Evolutionary conservation across 495 filamentous ascomycete genomes (phyloP).

Genomic region (Xylaria grammica): DNA sequence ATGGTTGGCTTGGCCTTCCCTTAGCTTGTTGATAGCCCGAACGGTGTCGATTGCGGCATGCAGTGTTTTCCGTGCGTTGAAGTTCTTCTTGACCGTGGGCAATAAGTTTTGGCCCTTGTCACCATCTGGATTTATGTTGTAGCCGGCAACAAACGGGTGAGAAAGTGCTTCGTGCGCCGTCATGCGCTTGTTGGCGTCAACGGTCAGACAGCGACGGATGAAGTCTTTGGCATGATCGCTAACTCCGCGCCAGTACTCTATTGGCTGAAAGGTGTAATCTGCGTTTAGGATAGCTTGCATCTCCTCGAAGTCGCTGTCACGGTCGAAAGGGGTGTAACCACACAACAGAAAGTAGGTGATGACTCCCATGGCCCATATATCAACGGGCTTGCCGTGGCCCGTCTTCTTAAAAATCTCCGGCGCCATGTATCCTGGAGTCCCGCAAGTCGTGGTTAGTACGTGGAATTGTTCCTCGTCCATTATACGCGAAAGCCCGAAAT

Average conservation of each 20-base stretch:
- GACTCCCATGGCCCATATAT: constrained; percentile 96
- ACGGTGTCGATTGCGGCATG: constrained; percentile 98
- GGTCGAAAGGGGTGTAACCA: constrained; percentile 97
- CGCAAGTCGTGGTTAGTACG: constrained; percentile 95
- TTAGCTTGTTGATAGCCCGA: constrained; percentile 94
- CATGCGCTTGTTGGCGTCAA: constrained; percentile 84
- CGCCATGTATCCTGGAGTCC: constrained; percentile 97
- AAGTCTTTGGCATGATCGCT: constrained; percentile 86
- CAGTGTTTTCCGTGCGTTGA: constrained; percentile 91
- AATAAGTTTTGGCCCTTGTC: constrained; percentile 70
- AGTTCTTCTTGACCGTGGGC: constrained; percentile 97
- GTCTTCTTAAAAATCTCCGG: constrained; percentile 92
- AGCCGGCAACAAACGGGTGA: constrained; percentile 81
- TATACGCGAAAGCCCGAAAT: constrained; percentile 92
- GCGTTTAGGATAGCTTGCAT: constrained; percentile 98
- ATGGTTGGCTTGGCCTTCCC: constrained; percentile 68
- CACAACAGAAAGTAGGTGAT: constrained; percentile 98
- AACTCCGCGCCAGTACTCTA: constrained; percentile 96
- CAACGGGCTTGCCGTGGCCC: constrained; percentile 87
- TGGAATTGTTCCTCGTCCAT: constrained; percentile 99
- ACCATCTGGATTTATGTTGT: constrained; percentile 43
- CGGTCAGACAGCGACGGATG: constrained; percentile 81
- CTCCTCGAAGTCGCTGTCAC: constrained; percentile 96
- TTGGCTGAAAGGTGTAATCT: constrained; percentile 93
- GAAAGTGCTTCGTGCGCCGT: constrained; percentile 93